Base-by-base conservation (phyloP, 2,329 filamentous ascomycete species). In the Monosporascus sp. region DNA sequence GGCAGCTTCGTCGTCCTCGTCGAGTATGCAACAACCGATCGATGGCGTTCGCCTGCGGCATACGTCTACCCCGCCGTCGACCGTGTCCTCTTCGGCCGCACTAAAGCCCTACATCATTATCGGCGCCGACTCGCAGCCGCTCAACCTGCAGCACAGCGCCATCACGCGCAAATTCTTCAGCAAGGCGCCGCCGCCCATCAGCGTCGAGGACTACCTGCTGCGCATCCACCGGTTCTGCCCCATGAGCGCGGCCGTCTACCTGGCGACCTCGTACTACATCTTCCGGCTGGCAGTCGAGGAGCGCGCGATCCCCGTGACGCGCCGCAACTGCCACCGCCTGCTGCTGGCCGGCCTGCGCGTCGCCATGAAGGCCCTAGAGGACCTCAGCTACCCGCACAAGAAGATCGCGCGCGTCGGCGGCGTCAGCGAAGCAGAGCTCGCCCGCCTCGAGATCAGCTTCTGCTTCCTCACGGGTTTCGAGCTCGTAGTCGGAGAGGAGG, bases 111-210 rank as follows among this genome's bases (percentile, higher is more conserved):
- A 84, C 62, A 74, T 85, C 50, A 74, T 87, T 46, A 78, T 86
- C 52, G 82, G 85, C n/a, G 81, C 82, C 46, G 82, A 89, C 67
- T 85, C 84, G 31, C 85, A 90, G 62, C 86, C 87, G 22, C 76
- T 90, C 53, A 84, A 87, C 55, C 73, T 90, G 36, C 92, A 97
- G 68, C 88, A 94, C 66, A 86, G 85, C 57, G 88, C 90, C 59
- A 90, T 97, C 59, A 90, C 90, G 18, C 85, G 91, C 61, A 94
- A 94, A 65, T 99, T 99, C 72, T 95, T 94, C 75, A 93, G 88
- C 59, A 96, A 94, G 68, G 83, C 85, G 49, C 85, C 90, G 17
- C 93, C 94, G 20, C 86, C 88, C 11, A 93, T 97, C 60, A 80
- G 85, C 37, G 79, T 97, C 47, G 83, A 87, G 65, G 88, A 94